Evolutionary conservation across 2,329 filamentous ascomycete genomes (phyloP), one percentile per base, ranked within the genome.

Genomic region (Colletotrichum chlorophyti): DNA sequence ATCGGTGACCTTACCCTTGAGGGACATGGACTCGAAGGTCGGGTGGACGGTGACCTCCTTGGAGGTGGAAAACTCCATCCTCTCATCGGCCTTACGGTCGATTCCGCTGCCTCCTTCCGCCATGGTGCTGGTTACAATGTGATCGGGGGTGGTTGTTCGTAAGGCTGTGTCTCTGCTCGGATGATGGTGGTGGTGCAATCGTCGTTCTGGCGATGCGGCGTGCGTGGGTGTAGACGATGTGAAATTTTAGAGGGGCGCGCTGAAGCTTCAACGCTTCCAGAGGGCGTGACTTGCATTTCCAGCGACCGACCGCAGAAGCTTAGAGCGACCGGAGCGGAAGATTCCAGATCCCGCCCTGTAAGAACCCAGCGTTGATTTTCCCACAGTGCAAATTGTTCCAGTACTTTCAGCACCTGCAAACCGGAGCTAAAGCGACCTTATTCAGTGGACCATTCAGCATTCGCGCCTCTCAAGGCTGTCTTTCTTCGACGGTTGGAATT

Each of bases 41-140:
- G 93, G 93, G 69, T 94, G 92, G 58, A 95, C 95, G 2, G 91
- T 95, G 61, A 98, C 94, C 83, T 98, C 95, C 79, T 97, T 97
- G 64, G 94, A 97, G 74, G 95, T 99, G 65, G 90, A 90, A 76
- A 99, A 98, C 81, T 98, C 94, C 88, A 98, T 96, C 76, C 91
- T 88, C 83, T 97, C 93, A 76, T 98, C 95, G 64, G 89, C 88
- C 79, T 93, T 93, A 79, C 91, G 90, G 78, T 99, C 94, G 73
- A 98, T 87, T 63, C 83, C 84, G 53, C 64, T 58, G 60, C 73
- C 89, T 66, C 84, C 88, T 76, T 98, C 94, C 64, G 93, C 92
- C 95, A 98, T 99, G 67, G 63, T 91, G 74, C 68, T 29, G 23
- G 15, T 27, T 23, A 14, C 27, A 14, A 32, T 27, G 15, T 32